These are phyloP conservation scores for Fusarium anthophilum DNA, from an alignment of 2,329 filamentous ascomycete genomes.

Conservation along the genomic window DNA sequence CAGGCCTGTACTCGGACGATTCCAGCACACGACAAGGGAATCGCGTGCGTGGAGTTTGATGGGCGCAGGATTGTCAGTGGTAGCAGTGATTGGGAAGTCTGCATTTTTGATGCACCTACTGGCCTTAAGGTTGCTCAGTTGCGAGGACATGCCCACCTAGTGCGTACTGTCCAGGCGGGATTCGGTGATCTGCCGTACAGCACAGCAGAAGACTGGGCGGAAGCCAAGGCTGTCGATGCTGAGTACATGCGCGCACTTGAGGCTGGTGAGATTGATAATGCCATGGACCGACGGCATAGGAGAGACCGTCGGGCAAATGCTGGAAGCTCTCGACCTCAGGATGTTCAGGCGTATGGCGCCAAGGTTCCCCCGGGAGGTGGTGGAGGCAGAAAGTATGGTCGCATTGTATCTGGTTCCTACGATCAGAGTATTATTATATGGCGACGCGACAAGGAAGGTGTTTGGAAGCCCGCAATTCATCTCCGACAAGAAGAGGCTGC, in stretches of 20 bases:
- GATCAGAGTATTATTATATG: conserved; percentile 96
- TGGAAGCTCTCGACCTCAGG: conserved; percentile 77
- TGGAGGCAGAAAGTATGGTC: conserved; percentile 86
- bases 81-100: conserved; percentile 94
- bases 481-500: conserved; percentile 79
- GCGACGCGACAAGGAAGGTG: conserved; percentile 84
- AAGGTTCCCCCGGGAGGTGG: conserved; percentile 92
- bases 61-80: conserved; percentile 93
- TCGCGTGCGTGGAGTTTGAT: conserved; percentile 97
- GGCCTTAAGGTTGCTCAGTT: conserved; percentile 91
- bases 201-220: conserved; percentile 75
- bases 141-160: conserved; percentile 81
- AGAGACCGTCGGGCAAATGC: conserved; percentile 66
- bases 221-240: conserved; percentile 77
- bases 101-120: conserved; percentile 89
- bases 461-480: conserved; percentile 82
- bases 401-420: conserved; percentile 97
- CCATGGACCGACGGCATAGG: conserved; percentile 45
- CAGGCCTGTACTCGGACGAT: conserved; percentile 81
- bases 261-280: conserved; percentile 57
- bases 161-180: conserved; percentile 93
- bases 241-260: conserved; percentile 73
- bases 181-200: conserved; percentile 90
- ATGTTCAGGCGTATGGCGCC: conserved; percentile 83
- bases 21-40: conserved; percentile 90